Evolutionary conservation across 2,329 filamentous ascomycete species (phyloP), one percentile per base, ranked within the genome.

Genomic region (Sclerotinia sclerotiorum): DNA sequence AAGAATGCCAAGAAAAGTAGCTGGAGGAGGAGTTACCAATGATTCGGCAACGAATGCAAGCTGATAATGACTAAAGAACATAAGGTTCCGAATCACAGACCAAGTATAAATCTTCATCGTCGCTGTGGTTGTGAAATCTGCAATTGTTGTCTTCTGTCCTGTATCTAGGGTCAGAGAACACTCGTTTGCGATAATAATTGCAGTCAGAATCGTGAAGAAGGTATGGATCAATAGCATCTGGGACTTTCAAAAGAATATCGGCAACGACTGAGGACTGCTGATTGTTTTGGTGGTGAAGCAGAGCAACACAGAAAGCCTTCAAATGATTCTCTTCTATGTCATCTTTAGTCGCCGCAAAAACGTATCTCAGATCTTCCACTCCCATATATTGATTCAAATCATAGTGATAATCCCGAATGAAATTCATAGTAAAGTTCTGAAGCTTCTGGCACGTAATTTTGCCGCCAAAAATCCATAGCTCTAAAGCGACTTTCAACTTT

Each of bases 391-490:
- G 35, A 0, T 21, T 5, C 0, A n/a, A 13, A 7, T 0, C 3
- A 5, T 39, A 24, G 19, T 35, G 29, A 11, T 13, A 27, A 56
- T 56, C 51, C 32, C 46, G 63, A 17, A 65, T 42, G 2, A 21
- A 27, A 56, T 56, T 24, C 52, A 65, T 56, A 5, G 52, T 44
- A n/a, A 17, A 54, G 27, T 65, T 65, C 17, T 48, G n/a, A 8
- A 65, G 63, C 11, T 32, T 13, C n/a, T n/a, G 51, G 24, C 35
- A 65, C 19, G n/a, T 32, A 39, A 65, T 48, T 5, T 56, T 35
- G 17, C 2, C n/a, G 24, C n/a, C 35, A 27, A 65, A 57, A 27
- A 65, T 10, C 35, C 29, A 65, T 27, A 65, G 8, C 13, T 57
- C 32, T 19, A 65, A 24, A 56, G 39, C 19, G 3, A 57, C n/a